These are phyloP conservation scores for Stemphylium beticola DNA, from an alignment of 2,329 filamentous ascomycete genomes.

Conservation along the genomic window DNA sequence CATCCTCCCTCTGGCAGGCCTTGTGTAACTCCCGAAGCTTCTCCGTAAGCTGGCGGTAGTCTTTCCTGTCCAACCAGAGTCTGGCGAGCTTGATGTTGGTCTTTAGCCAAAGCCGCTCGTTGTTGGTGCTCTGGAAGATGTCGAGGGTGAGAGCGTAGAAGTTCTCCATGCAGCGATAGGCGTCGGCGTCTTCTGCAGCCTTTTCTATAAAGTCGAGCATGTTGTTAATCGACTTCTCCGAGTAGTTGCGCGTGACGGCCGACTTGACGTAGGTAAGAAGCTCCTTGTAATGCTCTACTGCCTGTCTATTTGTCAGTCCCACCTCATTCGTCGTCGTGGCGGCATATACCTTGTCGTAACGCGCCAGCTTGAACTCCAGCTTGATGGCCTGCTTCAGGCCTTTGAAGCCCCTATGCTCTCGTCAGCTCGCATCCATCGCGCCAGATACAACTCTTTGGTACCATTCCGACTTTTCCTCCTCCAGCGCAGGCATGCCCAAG, in stretches of 20 bases:
- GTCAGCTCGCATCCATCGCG: constrained; percentile 22
- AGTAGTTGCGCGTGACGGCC: constrained; percentile 96
- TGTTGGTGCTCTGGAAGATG: constrained; percentile 97
- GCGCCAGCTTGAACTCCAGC: constrained; percentile 89
- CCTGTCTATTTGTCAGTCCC: constrained; percentile 59
- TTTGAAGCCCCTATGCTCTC: constrained; percentile 76
- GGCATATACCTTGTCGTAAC: constrained; percentile 74
- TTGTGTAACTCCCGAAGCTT: constrained; percentile 89
- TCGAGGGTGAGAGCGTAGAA: constrained; percentile 94
- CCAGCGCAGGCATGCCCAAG: constrained; percentile 80
- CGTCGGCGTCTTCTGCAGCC: constrained; percentile 72
- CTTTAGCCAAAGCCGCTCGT: constrained; percentile 95
- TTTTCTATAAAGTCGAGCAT: constrained; percentile 99
- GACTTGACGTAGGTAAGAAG: constrained; percentile 97
- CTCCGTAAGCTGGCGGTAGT: constrained; percentile 78
- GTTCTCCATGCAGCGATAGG: constrained; percentile 84
- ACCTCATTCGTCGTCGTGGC: background rate
- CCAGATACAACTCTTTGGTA: constrained; percentile 35
- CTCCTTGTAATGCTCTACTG: constrained; percentile 89
- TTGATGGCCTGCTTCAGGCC: constrained; percentile 98
- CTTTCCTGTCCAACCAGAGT: constrained; percentile 87
- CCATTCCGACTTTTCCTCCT: constrained; percentile 95
- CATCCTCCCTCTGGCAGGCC: constrained; percentile 86
- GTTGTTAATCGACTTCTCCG: constrained; percentile 99
- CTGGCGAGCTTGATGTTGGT: constrained; percentile 97